Percentiles rank a stretch among this genome's conserved stretches.
phyloP scores from a whole-genome alignment of 2,329 filamentous ascomycete species.

The Cyclaneusma minus region DNA sequence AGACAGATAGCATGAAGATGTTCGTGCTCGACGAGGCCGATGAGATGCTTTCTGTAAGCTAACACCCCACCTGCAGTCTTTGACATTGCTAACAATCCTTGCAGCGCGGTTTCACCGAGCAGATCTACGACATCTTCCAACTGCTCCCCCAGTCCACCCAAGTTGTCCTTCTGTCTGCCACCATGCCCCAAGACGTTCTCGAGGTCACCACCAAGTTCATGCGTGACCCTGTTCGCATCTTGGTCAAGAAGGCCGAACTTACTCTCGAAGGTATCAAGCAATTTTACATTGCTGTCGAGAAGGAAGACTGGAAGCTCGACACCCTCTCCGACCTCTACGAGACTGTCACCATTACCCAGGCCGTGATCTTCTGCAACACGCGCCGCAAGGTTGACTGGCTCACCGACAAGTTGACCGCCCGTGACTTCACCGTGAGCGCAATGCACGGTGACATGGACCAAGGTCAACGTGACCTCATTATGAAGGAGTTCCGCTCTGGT shows the following conservation, averaged over 20 bases:
- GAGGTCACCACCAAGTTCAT: slow-evolving; percentile 99
- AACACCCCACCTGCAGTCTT: not conserved
- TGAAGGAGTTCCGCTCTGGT: slow-evolving; percentile 99
- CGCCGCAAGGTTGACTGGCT: slow-evolving; percentile 99
- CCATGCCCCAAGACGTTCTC: slow-evolving; percentile 97
- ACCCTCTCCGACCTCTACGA: slow-evolving; percentile 98
- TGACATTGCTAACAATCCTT: slow-evolving; percentile 20
- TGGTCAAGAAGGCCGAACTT: slow-evolving; percentile 99
- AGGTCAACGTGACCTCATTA: slow-evolving; percentile 93
- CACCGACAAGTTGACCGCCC: slow-evolving; percentile 94
- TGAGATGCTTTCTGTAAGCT: slow-evolving; percentile 84
- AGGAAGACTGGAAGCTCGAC: slow-evolving; percentile 99
- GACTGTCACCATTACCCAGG: slow-evolving; percentile 98
- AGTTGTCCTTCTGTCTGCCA: slow-evolving; percentile 94
- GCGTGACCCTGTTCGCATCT: slow-evolving; percentile 95
- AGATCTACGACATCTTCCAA: slow-evolving; percentile 99
- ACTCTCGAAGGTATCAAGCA: slow-evolving; percentile 99
- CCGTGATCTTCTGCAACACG: slow-evolving; percentile 99
- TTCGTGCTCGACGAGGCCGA: slow-evolving; percentile 99
- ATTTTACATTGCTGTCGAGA: slow-evolving; percentile 99
- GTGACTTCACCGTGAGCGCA: slow-evolving; percentile 98
- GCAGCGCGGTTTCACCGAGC: slow-evolving; percentile 95
- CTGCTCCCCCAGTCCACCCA: slow-evolving; percentile 95
- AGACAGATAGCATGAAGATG: slow-evolving; percentile 99
- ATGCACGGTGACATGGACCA: slow-evolving; percentile 99